Base-by-base conservation (phyloP, 352 stramenopile genomes). In the Globisporangium irregulare region DNA sequence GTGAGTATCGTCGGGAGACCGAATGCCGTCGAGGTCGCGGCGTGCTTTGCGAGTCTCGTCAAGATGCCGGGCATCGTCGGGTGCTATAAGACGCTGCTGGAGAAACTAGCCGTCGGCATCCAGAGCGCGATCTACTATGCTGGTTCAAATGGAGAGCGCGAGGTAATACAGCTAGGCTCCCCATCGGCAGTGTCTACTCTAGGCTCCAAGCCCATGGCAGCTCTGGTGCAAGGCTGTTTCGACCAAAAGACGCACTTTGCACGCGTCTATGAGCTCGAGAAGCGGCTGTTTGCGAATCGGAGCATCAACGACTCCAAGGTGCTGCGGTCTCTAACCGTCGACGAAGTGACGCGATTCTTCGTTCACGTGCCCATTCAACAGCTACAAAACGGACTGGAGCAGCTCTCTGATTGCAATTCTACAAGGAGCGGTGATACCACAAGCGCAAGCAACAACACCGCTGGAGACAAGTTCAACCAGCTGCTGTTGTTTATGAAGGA, bases 1-100 rank as follows among this genome's bases (percentile, higher is more conserved):
- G 72, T 83, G 25, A 55, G 60, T 1, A 68, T 83, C 3, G 73
- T 76, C 3, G 84, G 80, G 3, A 75, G 85, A 9, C 87, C 87
- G 0, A 92, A 91, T 60, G 80, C 84, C 0, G 78, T 94, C 15
- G 85, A 94, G 63, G 82, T 78, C 38, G 87, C 87, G 1, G 85
- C 83, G 1, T 93, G 85, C 59, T 92, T 86, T 64, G 87, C 87
- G 9, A 92, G 83, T 29, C 72, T 94, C 46, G 66, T 90, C 22
- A 92, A 93, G 56, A 91, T 94, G 73, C 85, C 87, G 15, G 87
- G 87, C 0, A 86, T 94, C 32, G 77, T 94, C 15, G 84, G 83
- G 1, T 91, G 80, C 61, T 94, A 93, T 62, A 71, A 38, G 24
- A 81, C 79, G 8, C 59, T 94, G 63, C 73, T 94, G 25, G 74